Percentiles rank a stretch among this genome's conserved stretches.
phyloP scores from a whole-genome alignment of 2,329 filamentous ascomycete species.

The Pseudogymnoascus sp. region DNA sequence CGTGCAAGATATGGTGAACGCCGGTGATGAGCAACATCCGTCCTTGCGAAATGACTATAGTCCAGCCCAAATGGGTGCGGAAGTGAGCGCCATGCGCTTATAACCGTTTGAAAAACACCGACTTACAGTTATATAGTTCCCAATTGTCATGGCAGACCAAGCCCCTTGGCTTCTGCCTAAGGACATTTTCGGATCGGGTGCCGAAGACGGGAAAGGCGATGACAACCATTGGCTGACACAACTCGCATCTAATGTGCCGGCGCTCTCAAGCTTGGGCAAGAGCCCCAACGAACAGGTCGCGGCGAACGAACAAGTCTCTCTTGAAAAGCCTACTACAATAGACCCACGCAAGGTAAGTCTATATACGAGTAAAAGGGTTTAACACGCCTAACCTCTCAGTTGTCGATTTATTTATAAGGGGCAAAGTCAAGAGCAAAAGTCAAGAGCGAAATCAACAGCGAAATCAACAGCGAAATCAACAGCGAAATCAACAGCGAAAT shows the following conservation, averaged over 20 bases:
- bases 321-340: not conserved
- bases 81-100: not conserved
- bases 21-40: constrained; percentile 1
- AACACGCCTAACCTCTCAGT: not conserved
- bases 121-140: not conserved
- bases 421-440: not conserved
- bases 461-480: not conserved
- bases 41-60: constrained; percentile 1
- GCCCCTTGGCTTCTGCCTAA: not conserved
- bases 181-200: not conserved
- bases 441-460: not conserved
- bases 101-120: not conserved
- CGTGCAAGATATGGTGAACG: not conserved
- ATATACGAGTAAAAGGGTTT: not conserved
- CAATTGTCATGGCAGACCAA: not conserved
- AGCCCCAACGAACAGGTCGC: not conserved
- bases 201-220: not conserved
- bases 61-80: not conserved
- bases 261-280: not conserved
- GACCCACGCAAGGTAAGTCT: not conserved
- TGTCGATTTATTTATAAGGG: not conserved
- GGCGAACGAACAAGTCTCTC: not conserved
- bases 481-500: not conserved
- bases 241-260: not conserved
- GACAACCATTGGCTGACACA: not conserved